Evolutionary conservation across 148 eudicot species (phyloP).

Genomic region (Rhododendron simsii): DNA sequence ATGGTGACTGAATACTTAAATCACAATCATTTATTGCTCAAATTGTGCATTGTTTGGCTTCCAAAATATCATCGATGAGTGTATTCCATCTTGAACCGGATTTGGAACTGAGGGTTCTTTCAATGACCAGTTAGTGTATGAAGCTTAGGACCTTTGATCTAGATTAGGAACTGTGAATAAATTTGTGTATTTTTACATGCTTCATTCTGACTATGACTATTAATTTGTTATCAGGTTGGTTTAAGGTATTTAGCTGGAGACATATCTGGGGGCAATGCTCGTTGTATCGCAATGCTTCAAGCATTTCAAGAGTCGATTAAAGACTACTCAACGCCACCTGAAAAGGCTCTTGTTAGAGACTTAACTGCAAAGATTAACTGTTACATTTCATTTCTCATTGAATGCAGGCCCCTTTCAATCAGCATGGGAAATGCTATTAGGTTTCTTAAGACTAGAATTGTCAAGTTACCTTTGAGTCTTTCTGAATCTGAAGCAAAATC

Average conservation of each 20-base stretch:
- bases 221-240: conserved; percentile 64
- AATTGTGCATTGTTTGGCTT: not conserved
- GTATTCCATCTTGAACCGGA: not conserved
- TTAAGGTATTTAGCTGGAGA: conserved; percentile 82
- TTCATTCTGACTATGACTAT: conserved; percentile 3
- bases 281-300: conserved; percentile 97
- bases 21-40: not conserved
- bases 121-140: not conserved
- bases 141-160: not conserved
- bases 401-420: conserved; percentile 96
- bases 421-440: conserved; percentile 99
- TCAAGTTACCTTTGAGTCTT: conserved; percentile 57
- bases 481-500: conserved; percentile 95
- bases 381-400: conserved; percentile 86
- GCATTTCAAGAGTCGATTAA: conserved; percentile 87
- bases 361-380: conserved; percentile 75
- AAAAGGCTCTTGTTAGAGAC: conserved; percentile 76
- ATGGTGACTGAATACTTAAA: not conserved
- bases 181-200: not conserved
- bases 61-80: not conserved
- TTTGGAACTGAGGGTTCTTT: not conserved
- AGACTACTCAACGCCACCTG: conserved; percentile 81
- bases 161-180: not conserved
- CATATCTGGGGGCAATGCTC: conserved; percentile 90
- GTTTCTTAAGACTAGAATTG: conserved; percentile 71